Evolutionary conservation across 352 stramenopile genomes (phyloP).

Genomic region (Globisporangium abappressorium): DNA sequence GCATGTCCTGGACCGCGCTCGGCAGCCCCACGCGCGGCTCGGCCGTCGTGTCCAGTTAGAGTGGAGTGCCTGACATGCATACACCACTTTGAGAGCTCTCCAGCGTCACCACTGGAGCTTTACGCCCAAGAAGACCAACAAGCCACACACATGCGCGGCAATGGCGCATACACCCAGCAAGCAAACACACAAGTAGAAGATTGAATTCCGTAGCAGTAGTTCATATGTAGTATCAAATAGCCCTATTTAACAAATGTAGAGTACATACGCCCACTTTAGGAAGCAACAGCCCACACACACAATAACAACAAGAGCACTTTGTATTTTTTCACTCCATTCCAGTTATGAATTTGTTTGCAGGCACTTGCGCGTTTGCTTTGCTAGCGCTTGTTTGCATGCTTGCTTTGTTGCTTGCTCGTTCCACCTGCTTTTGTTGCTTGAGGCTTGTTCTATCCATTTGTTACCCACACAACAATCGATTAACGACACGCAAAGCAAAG

Average conservation of each 20-base stretch:
- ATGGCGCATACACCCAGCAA: not conserved
- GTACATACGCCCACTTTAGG: not conserved
- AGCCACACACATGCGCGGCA: not conserved
- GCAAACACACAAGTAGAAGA: not conserved
- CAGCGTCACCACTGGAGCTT: no score
- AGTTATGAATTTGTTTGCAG: not conserved
- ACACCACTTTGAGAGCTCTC: no score
- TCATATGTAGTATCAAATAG: not conserved
- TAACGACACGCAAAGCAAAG: not conserved
- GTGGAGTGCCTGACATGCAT: not conserved
- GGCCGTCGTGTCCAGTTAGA: constrained; percentile 12
- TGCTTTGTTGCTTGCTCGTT: not conserved
- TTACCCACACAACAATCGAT: not conserved
- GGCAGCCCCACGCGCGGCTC: constrained; percentile 18
- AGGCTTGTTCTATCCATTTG: no score
- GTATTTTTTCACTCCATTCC: not conserved
- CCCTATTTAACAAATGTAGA: constrained; percentile 12
- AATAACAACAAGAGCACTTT: constrained; percentile 8
- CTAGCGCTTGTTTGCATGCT: not conserved
- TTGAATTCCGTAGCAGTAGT: not conserved
- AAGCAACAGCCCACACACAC: not conserved
- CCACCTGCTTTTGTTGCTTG: constrained; percentile 1
- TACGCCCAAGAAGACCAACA: not conserved
- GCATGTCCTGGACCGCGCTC: constrained; percentile 56
- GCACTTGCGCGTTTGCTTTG: not conserved